Base-by-base conservation (phyloP, 1,284 basidiomycete genomes). In the Erythrobasidium hasegawianum region DNA sequence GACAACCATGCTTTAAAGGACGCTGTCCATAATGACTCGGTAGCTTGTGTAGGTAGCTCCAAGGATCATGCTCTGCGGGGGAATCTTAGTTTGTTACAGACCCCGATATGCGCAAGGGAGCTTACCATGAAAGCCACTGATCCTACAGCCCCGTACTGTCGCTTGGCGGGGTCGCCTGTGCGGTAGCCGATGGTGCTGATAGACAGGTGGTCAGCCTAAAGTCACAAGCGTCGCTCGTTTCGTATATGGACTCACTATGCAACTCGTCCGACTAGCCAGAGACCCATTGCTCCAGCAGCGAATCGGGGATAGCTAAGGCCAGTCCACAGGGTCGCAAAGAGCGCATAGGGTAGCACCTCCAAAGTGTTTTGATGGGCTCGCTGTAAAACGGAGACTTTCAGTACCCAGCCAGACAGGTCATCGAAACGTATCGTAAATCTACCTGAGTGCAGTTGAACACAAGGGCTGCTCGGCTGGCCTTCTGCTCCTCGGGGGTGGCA, bases 361-460 rank as follows among this genome's bases (percentile, higher is more conserved):
- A 65, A 22, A 13, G 62, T 65, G 47, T 65, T 65, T 13, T 39
- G 29, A 53, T 65, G 62, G 14, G 43, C 45, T 11, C 62, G 50
- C 54, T 64, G 53, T 64, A 22, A 54, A 26, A 26, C 45, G 1
- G 41, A 8, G n/a, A 39, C 5, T 41, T 20, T 22, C 29, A n/a
- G n/a, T n/a, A n/a, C n/a, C n/a, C n/a, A n/a, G n/a, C n/a, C 16
- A n/a, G n/a, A n/a, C n/a, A n/a, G n/a, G n/a, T n/a, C n/a, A n/a
- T n/a, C n/a, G n/a, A n/a, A n/a, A n/a, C n/a, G n/a, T n/a, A n/a
- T n/a, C n/a, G n/a, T n/a, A n/a, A n/a, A n/a, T n/a, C n/a, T n/a
- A 33, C 33, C 45, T 64, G 61, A 58, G 55, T 58, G 56, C 62
- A 65, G 56, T 65, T 65, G 56, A 39, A 65, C 45, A 65, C 58